Evolutionary conservation across 306 rosid genomes (phyloP).

Genomic region (Cicer cuneatum): DNA sequence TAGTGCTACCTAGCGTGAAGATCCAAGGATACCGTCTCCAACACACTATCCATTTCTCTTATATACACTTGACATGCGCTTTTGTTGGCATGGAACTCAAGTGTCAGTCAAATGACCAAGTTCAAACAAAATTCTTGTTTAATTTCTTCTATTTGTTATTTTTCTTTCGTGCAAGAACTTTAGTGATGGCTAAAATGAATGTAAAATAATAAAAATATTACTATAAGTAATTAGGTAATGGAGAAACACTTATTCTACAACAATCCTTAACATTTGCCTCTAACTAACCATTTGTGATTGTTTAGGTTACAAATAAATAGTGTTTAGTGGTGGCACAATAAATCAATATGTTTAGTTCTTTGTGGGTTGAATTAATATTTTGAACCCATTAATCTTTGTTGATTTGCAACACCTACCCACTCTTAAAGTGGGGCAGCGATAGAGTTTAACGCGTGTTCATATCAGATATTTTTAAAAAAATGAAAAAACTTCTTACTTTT

Average conservation of each 20-base stretch:
- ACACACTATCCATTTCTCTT: constrained; percentile 53
- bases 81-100: constrained; percentile 50
- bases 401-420: too few relatives aligned
- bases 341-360: too few relatives aligned
- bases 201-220: background rate
- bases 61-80: constrained; percentile 68
- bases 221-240: background rate
- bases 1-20: constrained; percentile 72
- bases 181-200: constrained; percentile 34
- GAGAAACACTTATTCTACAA: background rate
- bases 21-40: constrained; percentile 70
- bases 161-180: background rate
- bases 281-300: too few relatives aligned
- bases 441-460: too few relatives aligned
- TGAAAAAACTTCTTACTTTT: too few relatives aligned
- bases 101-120: constrained; percentile 48
- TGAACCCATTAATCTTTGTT: too few relatives aligned
- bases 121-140: constrained; percentile 17
- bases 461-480: too few relatives aligned
- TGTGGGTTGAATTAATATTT: too few relatives aligned
- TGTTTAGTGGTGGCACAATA: too few relatives aligned
- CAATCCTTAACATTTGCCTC: too few relatives aligned
- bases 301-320: too few relatives aligned
- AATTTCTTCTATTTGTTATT: background rate
- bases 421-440: too few relatives aligned